Conservation (phyloP, 176 grass and related monocot species). For the Saccharum spontaneum region DNA sequence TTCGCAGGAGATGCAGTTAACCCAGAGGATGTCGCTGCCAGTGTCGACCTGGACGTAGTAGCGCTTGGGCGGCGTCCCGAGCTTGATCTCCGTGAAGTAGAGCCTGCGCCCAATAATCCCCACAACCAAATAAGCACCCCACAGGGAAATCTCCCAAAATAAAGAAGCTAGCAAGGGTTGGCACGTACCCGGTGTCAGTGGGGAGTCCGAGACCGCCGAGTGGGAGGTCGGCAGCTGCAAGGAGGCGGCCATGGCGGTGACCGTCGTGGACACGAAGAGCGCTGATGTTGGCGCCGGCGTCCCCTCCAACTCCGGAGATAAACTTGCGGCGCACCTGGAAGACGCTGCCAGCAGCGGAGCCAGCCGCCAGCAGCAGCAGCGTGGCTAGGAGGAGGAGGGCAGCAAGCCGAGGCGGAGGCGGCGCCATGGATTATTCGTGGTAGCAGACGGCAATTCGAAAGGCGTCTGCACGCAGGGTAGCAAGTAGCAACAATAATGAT, state of each 20-base stretch:
- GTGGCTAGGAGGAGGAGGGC: background rate
- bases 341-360: background rate
- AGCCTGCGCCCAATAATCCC: conserved; percentile 45
- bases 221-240: conserved; percentile 48
- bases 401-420: background rate
- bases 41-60: conserved; percentile 97
- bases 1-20: conserved; percentile 82
- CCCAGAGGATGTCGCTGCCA: conserved; percentile 94
- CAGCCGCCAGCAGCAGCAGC: background rate
- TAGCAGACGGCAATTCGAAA: background rate
- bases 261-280: conserved; percentile 48
- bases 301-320: background rate
- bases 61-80: conserved; percentile 77
- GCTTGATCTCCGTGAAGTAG: conserved; percentile 84
- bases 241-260: conserved; percentile 56
- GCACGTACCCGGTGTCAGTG: conserved; percentile 66
- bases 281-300: background rate
- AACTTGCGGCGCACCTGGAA: conserved; percentile 53
- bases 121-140: background rate
- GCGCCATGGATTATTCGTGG: background rate
- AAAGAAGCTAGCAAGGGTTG: background rate
- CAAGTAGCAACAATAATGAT: background rate
- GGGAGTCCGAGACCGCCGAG: conserved; percentile 65
- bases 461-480: background rate
- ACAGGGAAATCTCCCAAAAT: background rate